phyloP scores from a whole-genome alignment of 1,139 yeast genomes.

The Meyerozyma sp. region DNA sequence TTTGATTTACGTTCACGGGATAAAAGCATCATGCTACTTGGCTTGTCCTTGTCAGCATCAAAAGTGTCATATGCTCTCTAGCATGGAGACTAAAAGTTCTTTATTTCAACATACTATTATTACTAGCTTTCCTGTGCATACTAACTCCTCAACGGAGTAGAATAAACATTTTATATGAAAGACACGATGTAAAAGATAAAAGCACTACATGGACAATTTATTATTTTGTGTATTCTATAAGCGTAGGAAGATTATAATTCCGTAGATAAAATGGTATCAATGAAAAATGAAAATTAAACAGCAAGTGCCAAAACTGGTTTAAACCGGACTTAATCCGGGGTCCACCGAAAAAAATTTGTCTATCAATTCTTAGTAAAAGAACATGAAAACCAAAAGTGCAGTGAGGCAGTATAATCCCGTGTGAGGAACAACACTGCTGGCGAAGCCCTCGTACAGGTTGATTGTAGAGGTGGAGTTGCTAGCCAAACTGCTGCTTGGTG shows the following conservation, averaged over 20 bases:
- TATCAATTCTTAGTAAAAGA: not conserved
- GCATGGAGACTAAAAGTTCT: not conserved
- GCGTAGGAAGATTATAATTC: too few relatives aligned
- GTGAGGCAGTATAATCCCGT: not conserved
- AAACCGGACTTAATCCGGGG: not conserved
- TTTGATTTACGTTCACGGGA: not conserved
- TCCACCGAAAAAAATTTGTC: not conserved
- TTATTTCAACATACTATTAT: constrained; percentile 1
- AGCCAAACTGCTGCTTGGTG: not conserved
- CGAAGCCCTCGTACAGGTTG: not conserved
- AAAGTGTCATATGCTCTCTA: too few relatives aligned
- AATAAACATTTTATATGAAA: too few relatives aligned
- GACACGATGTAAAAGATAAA: too few relatives aligned
- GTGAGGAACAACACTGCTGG: not conserved
- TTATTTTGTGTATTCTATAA: too few relatives aligned
- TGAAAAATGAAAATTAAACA: too few relatives aligned
- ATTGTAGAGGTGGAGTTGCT: not conserved
- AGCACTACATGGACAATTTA: too few relatives aligned
- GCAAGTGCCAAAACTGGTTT: not conserved
- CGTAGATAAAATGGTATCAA: too few relatives aligned
- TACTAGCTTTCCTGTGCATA: constrained; percentile 1
- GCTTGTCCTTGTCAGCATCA: not conserved
- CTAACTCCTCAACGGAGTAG: not conserved
- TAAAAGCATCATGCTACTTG: not conserved
- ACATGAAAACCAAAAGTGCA: not conserved